phyloP scores from a whole-genome alignment of 164 flowering plant genomes.

The Piper longum region DNA sequence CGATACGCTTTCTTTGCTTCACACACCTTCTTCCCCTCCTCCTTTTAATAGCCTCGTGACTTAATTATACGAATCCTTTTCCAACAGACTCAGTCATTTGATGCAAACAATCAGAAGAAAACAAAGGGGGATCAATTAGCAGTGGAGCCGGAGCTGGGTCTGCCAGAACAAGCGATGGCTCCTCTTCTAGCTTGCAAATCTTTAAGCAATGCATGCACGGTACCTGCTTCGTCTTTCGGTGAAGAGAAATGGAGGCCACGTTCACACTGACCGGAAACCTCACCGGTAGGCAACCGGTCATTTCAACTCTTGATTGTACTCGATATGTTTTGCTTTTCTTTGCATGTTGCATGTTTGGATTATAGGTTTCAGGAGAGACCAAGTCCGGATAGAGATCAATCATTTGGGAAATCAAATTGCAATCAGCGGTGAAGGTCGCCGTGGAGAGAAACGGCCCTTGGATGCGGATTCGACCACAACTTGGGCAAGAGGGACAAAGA shows the following conservation, averaged over 20 bases:
- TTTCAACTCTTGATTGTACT: background rate
- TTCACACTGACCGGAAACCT: slow-evolving; percentile 1
- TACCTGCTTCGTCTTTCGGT: background rate
- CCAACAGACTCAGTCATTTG: background rate
- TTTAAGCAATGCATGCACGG: background rate
- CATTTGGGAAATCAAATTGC: slow-evolving; percentile 31
- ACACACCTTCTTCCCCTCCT: background rate
- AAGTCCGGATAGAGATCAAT: slow-evolving; percentile 30
- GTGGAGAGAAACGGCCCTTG: slow-evolving; percentile 18
- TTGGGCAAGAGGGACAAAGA: slow-evolving; percentile 20
- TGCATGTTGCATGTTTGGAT: background rate
- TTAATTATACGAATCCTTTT: background rate
- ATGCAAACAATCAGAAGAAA: background rate
- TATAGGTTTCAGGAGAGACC: slow-evolving; percentile 29
- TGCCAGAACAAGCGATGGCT: background rate
- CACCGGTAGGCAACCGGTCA: slow-evolving; percentile 1
- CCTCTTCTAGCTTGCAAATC: background rate
- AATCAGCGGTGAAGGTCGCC: slow-evolving; percentile 26
- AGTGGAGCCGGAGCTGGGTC: slow-evolving; percentile 3
- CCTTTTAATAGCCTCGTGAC: background rate
- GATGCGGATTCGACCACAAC: slow-evolving; percentile 19
- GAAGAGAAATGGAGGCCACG: slow-evolving; percentile 2
- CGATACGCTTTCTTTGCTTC: background rate
- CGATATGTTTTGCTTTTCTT: background rate
- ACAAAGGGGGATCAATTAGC: too few relatives aligned